phyloP scores from a whole-genome alignment of 164 flowering plant genomes.

The Dillenia turbinata region DNA sequence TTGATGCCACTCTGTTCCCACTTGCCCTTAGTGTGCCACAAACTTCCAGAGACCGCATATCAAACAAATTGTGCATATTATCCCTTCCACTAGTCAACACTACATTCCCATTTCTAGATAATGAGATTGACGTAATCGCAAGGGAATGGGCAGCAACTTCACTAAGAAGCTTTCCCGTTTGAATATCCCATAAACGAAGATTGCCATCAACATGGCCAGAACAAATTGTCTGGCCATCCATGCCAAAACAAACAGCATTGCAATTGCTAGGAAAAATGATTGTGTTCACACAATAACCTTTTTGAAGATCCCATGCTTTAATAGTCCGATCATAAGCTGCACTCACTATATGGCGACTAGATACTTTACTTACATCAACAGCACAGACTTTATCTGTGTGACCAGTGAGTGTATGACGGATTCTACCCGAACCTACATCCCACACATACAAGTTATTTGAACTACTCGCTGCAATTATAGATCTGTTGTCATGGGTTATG shows the following conservation, averaged over 20 bases:
- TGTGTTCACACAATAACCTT: constrained; percentile 83
- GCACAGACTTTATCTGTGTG: constrained; percentile 90
- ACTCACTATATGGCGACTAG: constrained; percentile 69
- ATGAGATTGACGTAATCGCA: constrained; percentile 70
- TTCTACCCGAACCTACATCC: constrained; percentile 74
- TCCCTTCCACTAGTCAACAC: constrained; percentile 90
- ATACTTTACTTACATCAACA: constrained; percentile 76
- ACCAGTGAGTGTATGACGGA: constrained; percentile 88
- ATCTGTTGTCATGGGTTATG: constrained; percentile 70
- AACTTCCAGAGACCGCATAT: constrained; percentile 75
- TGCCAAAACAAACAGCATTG: constrained; percentile 79
- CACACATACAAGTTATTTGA: constrained; percentile 86
- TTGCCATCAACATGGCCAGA: constrained; percentile 96
- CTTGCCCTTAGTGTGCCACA: constrained; percentile 69
- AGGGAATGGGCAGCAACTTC: constrained; percentile 90
- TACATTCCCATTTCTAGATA: constrained; percentile 64
- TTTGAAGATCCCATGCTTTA: constrained; percentile 87
- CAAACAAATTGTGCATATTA: constrained; percentile 83
- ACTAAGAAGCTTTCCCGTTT: constrained; percentile 67
- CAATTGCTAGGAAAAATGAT: constrained; percentile 80
- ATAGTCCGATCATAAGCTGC: constrained; percentile 95
- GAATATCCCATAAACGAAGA: constrained; percentile 82
- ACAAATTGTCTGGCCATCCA: constrained; percentile 78
- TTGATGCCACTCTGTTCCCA: constrained; percentile 76
- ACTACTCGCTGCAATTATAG: constrained; percentile 85